A percentile compares a stretch with the other conserved stretches of the same genome.
Evolutionary conservation across 768 basidiomycete species (phyloP).

Genomic region (Macrolepiota fuliginosa): DNA sequence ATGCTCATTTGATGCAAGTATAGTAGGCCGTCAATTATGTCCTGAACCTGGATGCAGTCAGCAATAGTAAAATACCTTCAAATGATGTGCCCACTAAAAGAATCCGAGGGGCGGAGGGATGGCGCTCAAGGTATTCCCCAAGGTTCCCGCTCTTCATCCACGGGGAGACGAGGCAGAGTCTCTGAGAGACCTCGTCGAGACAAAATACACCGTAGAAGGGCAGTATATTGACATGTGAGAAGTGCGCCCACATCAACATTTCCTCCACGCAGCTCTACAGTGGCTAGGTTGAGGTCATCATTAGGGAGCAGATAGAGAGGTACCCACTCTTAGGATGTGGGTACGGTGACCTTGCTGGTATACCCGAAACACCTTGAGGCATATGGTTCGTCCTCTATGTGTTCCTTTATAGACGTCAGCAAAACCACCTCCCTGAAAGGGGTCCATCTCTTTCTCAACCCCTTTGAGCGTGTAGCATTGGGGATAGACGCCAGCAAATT

Average conservation of each 20-base stretch:
- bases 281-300: background rate
- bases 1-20: background rate
- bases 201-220: constrained; percentile 30
- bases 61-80: background rate
- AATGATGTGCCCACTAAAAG: constrained; percentile 14
- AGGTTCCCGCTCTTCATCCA: constrained; percentile 21
- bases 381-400: background rate
- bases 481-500: background rate
- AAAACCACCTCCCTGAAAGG: background rate
- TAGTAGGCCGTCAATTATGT: constrained; percentile 4
- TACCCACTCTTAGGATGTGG: background rate
- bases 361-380: constrained; percentile 9
- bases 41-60: background rate
- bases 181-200: background rate
- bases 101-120: constrained; percentile 11
- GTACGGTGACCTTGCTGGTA: background rate
- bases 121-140: constrained; percentile 13
- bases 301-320: background rate
- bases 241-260: constrained; percentile 30
- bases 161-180: constrained; percentile 19
- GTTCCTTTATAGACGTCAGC: background rate
- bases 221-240: constrained; percentile 32
- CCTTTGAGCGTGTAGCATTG: background rate
- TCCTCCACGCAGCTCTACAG: constrained; percentile 18
- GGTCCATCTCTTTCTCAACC: background rate